Percentiles rank a stretch among this genome's conserved stretches.
These are phyloP conservation scores for Diaporthe citrichinensis DNA, from an alignment of 2,329 filamentous ascomycete genomes.

Conservation along the genomic window DNA sequence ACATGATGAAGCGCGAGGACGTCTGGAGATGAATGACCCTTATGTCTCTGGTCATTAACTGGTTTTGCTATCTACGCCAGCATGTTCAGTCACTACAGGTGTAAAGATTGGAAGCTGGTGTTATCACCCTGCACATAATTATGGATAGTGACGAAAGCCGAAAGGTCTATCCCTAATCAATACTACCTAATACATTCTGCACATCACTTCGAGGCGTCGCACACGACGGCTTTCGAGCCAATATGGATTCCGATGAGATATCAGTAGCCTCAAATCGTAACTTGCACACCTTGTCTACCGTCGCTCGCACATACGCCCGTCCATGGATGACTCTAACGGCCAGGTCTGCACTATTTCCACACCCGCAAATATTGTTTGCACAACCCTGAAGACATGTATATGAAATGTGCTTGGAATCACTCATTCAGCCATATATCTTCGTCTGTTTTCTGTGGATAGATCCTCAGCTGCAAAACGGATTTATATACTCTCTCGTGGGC, in stretches of 20 bases:
- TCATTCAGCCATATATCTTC: background rate
- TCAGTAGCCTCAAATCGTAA: background rate
- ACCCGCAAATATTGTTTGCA: too few relatives aligned
- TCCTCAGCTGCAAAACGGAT: too few relatives aligned
- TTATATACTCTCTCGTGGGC: too few relatives aligned
- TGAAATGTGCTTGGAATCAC: background rate
- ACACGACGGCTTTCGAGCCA: background rate
- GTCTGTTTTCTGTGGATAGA: too few relatives aligned
- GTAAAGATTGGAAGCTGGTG: background rate
- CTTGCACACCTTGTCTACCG: background rate
- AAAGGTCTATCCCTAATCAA: background rate
- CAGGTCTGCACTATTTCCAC: too few relatives aligned
- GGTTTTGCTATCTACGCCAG: background rate
- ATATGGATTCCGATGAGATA: too few relatives aligned
- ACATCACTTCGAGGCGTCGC: background rate
- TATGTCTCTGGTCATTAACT: background rate
- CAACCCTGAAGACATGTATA: too few relatives aligned
- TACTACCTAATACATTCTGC: background rate
- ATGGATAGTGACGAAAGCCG: background rate
- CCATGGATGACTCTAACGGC: too few relatives aligned
- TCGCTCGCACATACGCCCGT: too few relatives aligned
- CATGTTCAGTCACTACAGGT: constrained; percentile 16
- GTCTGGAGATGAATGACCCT: background rate
- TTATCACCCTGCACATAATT: constrained; percentile 1
- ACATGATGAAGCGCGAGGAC: background rate